phyloP scores from a whole-genome alignment of 495 filamentous ascomycete species.

The Penicillium lagena region DNA sequence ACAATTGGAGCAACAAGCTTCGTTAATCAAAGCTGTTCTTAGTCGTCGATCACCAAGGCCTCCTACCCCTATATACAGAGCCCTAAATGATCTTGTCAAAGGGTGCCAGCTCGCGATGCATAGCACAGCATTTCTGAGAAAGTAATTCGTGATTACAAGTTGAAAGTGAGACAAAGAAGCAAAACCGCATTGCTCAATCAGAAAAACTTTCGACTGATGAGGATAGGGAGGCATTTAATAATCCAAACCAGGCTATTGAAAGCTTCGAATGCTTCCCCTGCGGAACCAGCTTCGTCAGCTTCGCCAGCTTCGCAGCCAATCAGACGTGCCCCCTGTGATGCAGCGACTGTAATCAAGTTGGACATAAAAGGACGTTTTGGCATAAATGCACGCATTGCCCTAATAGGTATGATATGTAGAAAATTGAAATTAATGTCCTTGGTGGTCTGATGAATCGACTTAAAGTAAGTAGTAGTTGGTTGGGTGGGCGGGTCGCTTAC shows the following conservation, averaged over 20 bases:
- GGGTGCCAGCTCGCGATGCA: neutral
- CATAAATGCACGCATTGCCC: too few relatives aligned
- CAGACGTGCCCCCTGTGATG: neutral
- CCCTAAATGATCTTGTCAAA: constrained; percentile 3
- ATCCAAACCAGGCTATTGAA: too few relatives aligned
- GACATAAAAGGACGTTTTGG: neutral
- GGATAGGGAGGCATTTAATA: neutral
- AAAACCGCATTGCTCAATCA: neutral
- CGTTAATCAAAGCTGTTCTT: constrained; percentile 1
- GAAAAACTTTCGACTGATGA: neutral
- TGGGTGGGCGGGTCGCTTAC: too few relatives aligned
- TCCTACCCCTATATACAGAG: neutral
- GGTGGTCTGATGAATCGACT: too few relatives aligned
- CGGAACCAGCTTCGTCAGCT: neutral
- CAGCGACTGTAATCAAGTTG: neutral
- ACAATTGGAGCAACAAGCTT: constrained; percentile 1
- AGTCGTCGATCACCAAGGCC: neutral
- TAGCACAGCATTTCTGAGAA: neutral
- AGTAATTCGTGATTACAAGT: neutral
- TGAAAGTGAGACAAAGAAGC: neutral
- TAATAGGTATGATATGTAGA: too few relatives aligned
- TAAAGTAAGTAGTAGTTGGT: too few relatives aligned
- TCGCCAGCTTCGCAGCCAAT: neutral
- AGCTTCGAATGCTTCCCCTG: neutral
- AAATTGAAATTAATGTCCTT: too few relatives aligned